phyloP scores from a whole-genome alignment of 129 eudicot species.

The Tagetes patula region DNA sequence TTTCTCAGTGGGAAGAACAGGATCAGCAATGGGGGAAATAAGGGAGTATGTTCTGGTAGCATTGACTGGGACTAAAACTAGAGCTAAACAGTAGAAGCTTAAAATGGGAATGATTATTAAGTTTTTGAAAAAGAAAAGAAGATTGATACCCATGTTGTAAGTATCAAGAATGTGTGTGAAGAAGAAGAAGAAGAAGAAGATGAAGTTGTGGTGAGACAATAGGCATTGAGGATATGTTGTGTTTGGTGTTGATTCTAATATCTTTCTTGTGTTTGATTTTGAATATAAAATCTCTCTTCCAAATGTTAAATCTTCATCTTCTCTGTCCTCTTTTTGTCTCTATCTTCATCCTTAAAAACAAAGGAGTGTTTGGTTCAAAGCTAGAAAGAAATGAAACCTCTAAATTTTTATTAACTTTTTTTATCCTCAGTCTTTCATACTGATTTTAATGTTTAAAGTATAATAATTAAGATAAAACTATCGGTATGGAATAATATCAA shows the following conservation, averaged over 20 bases:
- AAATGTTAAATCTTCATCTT: conserved; percentile 2
- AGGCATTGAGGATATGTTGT: conserved; percentile 15
- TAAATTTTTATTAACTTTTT: not conserved
- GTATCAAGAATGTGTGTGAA: conserved; percentile 17
- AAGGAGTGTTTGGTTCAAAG: not conserved
- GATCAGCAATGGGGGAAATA: conserved; percentile 50
- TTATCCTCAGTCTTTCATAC: no score
- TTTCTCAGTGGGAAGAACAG: conserved; percentile 77
- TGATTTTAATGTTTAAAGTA: no score
- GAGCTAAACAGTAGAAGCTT: conserved; percentile 33
- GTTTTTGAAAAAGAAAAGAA: conserved; percentile 26
- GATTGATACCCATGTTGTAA: conserved; percentile 33
- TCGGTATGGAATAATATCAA: no score
- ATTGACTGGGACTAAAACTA: conserved; percentile 36
- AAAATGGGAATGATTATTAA: conserved; percentile 52
- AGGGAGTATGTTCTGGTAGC: conserved; percentile 58
- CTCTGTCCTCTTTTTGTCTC: conserved; percentile 33
- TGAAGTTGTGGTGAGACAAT: not conserved
- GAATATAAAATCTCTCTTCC: not conserved
- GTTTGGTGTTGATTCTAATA: conserved; percentile 15
- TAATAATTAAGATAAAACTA: no score
- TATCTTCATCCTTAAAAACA: not conserved
- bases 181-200: conserved; percentile 14
- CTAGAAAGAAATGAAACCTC: not conserved
- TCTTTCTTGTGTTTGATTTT: not conserved